Percentiles rank a stretch among this genome's conserved stretches.
phyloP scores from a whole-genome alignment of 805 yeast genomes.

The Brettanomyces nanus region DNA sequence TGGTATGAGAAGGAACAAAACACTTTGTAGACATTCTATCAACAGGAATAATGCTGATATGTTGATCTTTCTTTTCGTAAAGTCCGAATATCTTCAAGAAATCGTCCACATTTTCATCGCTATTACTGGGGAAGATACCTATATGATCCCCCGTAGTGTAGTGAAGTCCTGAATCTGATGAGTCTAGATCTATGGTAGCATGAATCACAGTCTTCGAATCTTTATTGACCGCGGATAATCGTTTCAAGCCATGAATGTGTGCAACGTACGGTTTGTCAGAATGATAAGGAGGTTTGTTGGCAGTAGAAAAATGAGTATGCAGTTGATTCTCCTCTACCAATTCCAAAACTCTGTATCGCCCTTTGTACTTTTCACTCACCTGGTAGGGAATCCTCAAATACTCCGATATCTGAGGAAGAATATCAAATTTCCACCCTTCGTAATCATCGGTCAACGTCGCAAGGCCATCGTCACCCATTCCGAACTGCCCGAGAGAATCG shows the following conservation, averaged over 20 bases:
- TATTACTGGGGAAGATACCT: slow-evolving; percentile 83
- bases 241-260: slow-evolving; percentile 32
- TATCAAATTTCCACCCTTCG: slow-evolving; percentile 82
- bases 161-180: slow-evolving; percentile 56
- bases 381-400: slow-evolving; percentile 1
- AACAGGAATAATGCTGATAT: slow-evolving; percentile 52
- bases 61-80: slow-evolving; percentile 34
- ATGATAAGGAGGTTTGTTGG: slow-evolving; percentile 19
- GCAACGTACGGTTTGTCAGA: slow-evolving; percentile 56
- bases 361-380: background rate
- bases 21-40: slow-evolving; percentile 50
- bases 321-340: background rate
- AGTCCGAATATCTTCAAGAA: slow-evolving; percentile 59
- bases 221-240: slow-evolving; percentile 13
- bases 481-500: slow-evolving; percentile 50
- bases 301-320: background rate
- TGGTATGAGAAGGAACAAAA: slow-evolving; percentile 62
- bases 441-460: slow-evolving; percentile 90
- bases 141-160: slow-evolving; percentile 92
- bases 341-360: slow-evolving; percentile 55
- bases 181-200: slow-evolving; percentile 55
- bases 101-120: slow-evolving; percentile 52
- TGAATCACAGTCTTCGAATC: slow-evolving; percentile 66
- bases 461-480: slow-evolving; percentile 87
- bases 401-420: slow-evolving; percentile 45